phyloP scores from a whole-genome alignment of 257 asterid species.

The Fraxinus quadrangulata region DNA sequence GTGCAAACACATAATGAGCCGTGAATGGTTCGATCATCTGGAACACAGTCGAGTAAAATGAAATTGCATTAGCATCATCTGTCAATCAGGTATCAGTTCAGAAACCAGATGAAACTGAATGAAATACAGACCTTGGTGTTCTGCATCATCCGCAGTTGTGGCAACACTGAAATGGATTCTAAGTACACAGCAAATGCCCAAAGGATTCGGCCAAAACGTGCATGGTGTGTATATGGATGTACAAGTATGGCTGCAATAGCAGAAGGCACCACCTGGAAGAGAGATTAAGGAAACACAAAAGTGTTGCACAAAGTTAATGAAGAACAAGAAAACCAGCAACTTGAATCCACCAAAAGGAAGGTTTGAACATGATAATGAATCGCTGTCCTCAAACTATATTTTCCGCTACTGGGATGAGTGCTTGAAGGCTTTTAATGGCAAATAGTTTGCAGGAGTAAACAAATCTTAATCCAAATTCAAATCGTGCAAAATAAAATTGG shows the following conservation, averaged over 20 bases:
- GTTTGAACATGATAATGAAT: no score
- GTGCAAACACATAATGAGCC: slow-evolving; percentile 87
- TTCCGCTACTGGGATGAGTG: no score
- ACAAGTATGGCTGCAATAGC: slow-evolving; percentile 61
- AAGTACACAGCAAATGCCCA: slow-evolving; percentile 87
- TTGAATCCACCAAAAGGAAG: no score
- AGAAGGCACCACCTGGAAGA: slow-evolving; percentile 57
- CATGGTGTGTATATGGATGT: slow-evolving; percentile 62
- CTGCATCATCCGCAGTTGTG: slow-evolving; percentile 92
- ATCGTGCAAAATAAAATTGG: no score
- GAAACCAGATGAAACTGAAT: neutral
- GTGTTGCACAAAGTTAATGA: no score
- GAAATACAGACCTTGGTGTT: slow-evolving; percentile 59
- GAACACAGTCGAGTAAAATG: neutral
- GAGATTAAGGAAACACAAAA: neutral
- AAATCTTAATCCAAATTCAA: no score
- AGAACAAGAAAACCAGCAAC: no score
- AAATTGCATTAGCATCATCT: neutral
- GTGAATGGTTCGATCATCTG: slow-evolving; percentile 95
- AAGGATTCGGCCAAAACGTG: slow-evolving; percentile 43
- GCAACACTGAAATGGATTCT: slow-evolving; percentile 81
- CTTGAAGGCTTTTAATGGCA: no score
- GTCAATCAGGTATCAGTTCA: neutral
- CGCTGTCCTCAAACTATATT: no score
- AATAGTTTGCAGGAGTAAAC: no score